Evolutionary conservation across 1,284 basidiomycete species (phyloP).

Genomic region (Fomes fomentarius): DNA sequence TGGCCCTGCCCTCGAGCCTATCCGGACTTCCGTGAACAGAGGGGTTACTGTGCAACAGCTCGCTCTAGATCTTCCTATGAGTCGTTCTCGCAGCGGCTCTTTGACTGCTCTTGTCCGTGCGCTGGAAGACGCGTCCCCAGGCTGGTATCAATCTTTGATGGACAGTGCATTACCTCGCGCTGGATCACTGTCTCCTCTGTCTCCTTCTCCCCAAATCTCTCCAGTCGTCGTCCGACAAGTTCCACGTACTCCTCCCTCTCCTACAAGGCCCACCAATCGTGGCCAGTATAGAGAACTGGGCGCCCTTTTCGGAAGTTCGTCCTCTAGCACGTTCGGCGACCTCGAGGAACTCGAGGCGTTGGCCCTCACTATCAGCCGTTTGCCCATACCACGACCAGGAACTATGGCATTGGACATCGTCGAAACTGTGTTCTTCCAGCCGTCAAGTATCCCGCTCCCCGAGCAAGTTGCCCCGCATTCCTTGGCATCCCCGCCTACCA

Average conservation of each 20-base stretch:
- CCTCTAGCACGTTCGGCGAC: slow-evolving; percentile 5
- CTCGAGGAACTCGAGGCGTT: slow-evolving; percentile 17
- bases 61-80: slow-evolving; percentile 17
- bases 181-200: not conserved
- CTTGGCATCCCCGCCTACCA: not conserved
- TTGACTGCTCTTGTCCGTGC: slow-evolving; percentile 18
- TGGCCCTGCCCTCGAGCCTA: not conserved
- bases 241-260: not conserved
- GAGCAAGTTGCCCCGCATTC: not conserved
- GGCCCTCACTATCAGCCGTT: not conserved
- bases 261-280: too few relatives aligned
- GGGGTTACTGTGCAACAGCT: slow-evolving; percentile 17
- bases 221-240: too few relatives aligned
- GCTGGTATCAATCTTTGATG: slow-evolving; percentile 25
- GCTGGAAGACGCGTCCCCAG: slow-evolving; percentile 21
- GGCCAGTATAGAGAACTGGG: too few relatives aligned
- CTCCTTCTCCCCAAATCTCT: not conserved
- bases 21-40: slow-evolving; percentile 8
- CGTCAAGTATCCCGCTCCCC: not conserved
- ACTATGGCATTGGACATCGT: slow-evolving; percentile 3
- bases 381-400: slow-evolving; percentile 9
- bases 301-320: too few relatives aligned
- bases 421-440: not conserved
- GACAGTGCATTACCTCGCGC: slow-evolving; percentile 13
- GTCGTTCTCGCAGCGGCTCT: slow-evolving; percentile 16